A percentile compares a stretch with the other conserved stretches of the same genome.
phyloP scores from a whole-genome alignment of 2,329 filamentous ascomycete species.

The Pseudogymnoascus sp. region DNA sequence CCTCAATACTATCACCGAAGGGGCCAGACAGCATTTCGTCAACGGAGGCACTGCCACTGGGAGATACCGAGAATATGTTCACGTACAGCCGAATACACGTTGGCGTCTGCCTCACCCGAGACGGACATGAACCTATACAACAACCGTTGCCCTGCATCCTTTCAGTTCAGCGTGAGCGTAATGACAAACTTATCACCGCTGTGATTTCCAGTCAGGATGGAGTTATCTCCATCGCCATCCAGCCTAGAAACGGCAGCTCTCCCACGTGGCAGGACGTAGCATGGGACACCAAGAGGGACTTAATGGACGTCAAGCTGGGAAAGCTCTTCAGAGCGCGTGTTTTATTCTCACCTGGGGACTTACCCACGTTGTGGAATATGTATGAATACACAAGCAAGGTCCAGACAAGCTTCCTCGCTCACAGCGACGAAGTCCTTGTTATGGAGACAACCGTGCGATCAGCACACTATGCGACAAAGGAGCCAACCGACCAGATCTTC shows the following conservation, averaged over 20 bases:
- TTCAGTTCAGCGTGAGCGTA: constrained; percentile 62
- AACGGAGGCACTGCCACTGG: constrained; percentile 63
- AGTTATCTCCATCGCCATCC: constrained; percentile 65
- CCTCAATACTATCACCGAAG: constrained; percentile 36
- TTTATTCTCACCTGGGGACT: constrained; percentile 68
- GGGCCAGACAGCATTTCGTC: constrained; percentile 40
- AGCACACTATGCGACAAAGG: constrained; percentile 74
- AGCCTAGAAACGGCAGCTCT: constrained; percentile 54
- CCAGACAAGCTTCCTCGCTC: constrained; percentile 59
- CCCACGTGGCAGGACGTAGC: constrained; percentile 74
- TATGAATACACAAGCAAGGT: constrained; percentile 77
- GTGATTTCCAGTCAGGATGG: constrained; percentile 73
- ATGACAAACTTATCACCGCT: constrained; percentile 62
- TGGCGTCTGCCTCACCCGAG: constrained; percentile 65
- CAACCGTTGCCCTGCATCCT: constrained; percentile 66
- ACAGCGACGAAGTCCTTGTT: constrained; percentile 59
- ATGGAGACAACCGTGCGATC: constrained; percentile 62
- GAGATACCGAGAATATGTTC: constrained; percentile 66
- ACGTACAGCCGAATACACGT: constrained; percentile 72
- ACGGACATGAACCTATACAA: constrained; percentile 58
- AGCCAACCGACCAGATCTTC: constrained; percentile 61
- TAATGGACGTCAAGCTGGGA: constrained; percentile 61
- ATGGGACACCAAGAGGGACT: constrained; percentile 62
- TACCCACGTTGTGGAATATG: constrained; percentile 69
- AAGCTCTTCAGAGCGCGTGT: constrained; percentile 67